phyloP scores from a whole-genome alignment of 2,329 filamentous ascomycete genomes.

The Talaromyces sp. region DNA sequence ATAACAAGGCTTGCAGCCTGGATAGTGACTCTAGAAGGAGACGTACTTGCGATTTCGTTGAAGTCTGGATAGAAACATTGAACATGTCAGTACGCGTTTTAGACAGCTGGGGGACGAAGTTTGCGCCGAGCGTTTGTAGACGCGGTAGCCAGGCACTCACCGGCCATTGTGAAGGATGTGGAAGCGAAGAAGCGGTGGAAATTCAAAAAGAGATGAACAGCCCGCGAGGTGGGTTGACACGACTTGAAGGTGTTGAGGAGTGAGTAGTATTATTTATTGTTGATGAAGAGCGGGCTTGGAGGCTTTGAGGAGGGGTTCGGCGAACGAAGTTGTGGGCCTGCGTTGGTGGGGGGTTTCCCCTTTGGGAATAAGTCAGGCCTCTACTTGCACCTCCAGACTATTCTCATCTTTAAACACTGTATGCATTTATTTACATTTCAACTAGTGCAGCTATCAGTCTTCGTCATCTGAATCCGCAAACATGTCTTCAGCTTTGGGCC shows the following conservation, averaged over 20 bases:
- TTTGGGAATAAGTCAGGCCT: background rate
- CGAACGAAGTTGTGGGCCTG: background rate
- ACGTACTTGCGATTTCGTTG: slow-evolving; percentile 11
- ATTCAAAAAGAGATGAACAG: background rate
- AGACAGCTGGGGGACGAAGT: background rate
- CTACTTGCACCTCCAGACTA: background rate
- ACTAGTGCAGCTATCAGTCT: slow-evolving; percentile 26
- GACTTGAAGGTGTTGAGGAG: background rate
- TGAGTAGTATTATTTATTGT: background rate
- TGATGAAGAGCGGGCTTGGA: background rate
- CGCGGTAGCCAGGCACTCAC: background rate
- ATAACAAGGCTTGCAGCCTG: background rate
- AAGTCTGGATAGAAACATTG: slow-evolving; percentile 9
- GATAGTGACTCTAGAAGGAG: background rate
- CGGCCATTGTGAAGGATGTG: slow-evolving; percentile 6
- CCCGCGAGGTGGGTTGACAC: background rate
- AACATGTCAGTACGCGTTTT: background rate
- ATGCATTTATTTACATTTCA: background rate
- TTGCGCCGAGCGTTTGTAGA: background rate
- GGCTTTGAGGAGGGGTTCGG: background rate
- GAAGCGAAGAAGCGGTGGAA: background rate
- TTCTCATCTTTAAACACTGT: background rate
- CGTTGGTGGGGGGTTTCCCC: background rate
- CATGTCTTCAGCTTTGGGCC: slow-evolving; percentile 78
- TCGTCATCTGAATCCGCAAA: slow-evolving; percentile 70